These are phyloP conservation scores for Tricholoma bakamatsutake DNA, from an alignment of 768 basidiomycete genomes.

Conservation along the genomic window DNA sequence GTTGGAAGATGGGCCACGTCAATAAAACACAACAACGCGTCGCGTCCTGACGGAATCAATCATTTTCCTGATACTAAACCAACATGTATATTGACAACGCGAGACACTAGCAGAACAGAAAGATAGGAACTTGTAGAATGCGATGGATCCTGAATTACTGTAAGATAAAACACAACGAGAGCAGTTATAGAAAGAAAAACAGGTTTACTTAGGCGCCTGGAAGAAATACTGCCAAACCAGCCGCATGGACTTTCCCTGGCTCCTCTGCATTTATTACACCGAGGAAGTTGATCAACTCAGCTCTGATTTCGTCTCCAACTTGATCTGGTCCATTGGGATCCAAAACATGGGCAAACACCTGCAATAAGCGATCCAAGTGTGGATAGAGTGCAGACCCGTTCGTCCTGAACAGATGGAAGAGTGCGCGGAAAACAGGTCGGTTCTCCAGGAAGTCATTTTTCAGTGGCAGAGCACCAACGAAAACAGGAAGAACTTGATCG, in stretches of 20 bases:
- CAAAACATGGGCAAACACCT: slow-evolving; percentile 76
- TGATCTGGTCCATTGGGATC: slow-evolving; percentile 72
- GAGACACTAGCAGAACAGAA: background rate
- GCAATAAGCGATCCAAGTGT: slow-evolving; percentile 73
- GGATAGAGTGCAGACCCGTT: slow-evolving; percentile 65
- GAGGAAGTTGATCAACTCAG: slow-evolving; percentile 71
- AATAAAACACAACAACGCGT: slow-evolving; percentile 27
- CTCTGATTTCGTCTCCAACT: slow-evolving; percentile 73
- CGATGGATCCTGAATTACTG: slow-evolving; percentile 4
- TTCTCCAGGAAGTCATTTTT: slow-evolving; percentile 90
- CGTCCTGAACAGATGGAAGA: slow-evolving; percentile 84
- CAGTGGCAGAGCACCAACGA: slow-evolving; percentile 78
- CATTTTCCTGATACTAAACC: slow-evolving; percentile 10
- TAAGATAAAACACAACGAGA: slow-evolving; percentile 11
- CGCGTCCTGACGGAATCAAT: slow-evolving; percentile 6
- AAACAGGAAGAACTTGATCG: slow-evolving; percentile 83
- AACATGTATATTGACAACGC: slow-evolving; percentile 16
- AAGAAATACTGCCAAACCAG: slow-evolving; percentile 60
- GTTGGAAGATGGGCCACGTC: slow-evolving; percentile 8
- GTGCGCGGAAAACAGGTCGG: slow-evolving; percentile 77
- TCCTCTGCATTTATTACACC: slow-evolving; percentile 66
- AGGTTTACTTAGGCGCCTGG: slow-evolving; percentile 31
- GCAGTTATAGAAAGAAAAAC: slow-evolving; percentile 9
- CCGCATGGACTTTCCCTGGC: slow-evolving; percentile 74
- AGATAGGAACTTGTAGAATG: background rate